Base-by-base conservation (phyloP, 139 green algal genomes). In the Marvania coccoides region DNA sequence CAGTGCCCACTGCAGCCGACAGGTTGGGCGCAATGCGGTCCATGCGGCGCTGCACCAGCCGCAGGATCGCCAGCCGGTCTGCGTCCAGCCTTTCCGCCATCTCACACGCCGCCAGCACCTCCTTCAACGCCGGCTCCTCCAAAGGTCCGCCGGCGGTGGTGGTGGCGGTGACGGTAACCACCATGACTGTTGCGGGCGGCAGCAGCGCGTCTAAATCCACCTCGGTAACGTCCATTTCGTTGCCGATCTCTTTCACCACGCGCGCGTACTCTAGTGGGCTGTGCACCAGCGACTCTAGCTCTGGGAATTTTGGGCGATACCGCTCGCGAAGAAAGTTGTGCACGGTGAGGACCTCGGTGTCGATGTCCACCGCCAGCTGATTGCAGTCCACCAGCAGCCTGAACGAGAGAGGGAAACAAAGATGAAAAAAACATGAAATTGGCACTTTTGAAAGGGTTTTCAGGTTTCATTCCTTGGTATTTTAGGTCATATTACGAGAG, bases 381-480 rank as follows among this genome's bases (percentile, higher is more conserved):
- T 98, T 98, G 81, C 94, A 97, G 36, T 97, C 83, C 33, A 98
- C 86, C 15, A 98, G 84, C 62, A 98, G 76, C 71, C 83, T 88
- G 79, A 19, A 53, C 15, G 13, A 51, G 42, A 19, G 19, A 51
- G n/a, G n/a, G n/a, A n/a, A n/a, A n/a, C n/a, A 51, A 51, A 51
- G 42, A 51, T 19, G 19, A 19, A 51, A 19, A 51, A 28, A 51
- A 19, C 19, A 28, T 51, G 19, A 51, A 51, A 19, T 28, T 28
- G 19, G 19, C 19, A 51, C 19, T 51, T 51, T 28, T 28, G 42
- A 51, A 19, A 19, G 42, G 42, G 42, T 19, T 51, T 51, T 19
- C 19, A 19, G 42, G 19, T 28, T 51, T 51, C 19, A 19, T 28
- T 28, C 19, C 19, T 28, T 28, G 42, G 19, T 59, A 9, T 9